Evolutionary conservation across 345 rosid species (phyloP), one percentile per base, ranked within the genome.

Genomic region (Salix udensis): DNA sequence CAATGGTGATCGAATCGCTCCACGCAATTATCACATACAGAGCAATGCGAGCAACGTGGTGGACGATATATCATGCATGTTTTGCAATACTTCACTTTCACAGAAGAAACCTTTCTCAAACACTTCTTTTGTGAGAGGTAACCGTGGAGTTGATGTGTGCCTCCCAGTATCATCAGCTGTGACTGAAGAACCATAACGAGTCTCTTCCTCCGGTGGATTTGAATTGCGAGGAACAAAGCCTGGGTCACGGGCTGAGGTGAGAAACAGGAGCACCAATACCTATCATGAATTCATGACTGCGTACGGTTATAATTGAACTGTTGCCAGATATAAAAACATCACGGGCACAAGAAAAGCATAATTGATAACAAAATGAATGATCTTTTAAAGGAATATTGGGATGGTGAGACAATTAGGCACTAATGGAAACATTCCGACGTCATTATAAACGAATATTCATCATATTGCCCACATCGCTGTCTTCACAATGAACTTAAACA

Each of bases 1-100:
- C 91, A 87, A 70, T 88, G 91, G 71, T 88, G 91, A 76, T 88
- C 91, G 46, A 88, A 88, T 48, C 86, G 65, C 81, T 86, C 88
- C 60, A 88, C 89, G 24, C 89, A 88, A 28, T 87, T 87, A 72
- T 88, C 81, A n/a, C 91, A 88, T 18, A 84, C 84, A 31, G 89
- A 85, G 80, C 91, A 88, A 69, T 88, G 91, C 37, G 89, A 87
- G 75, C 88, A 88, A 31, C 91, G 91, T 6, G 85, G 89, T 26
- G 87, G 91, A 15, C 91, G 88, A 70, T 87, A 87, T 44, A 87
- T 67, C 89, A 75, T 82, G 83, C 91, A 88, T 5, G 89, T 87
- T 55, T 79, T 84, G 24, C 89, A 87, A 72, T 88, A 88, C 81
- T 81, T 88, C 65, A 88, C 84, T 79, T 55, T 82, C 24, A 88